Evolutionary conservation across 2,329 filamentous ascomycete species (phyloP), one percentile per base, ranked within the genome.

Genomic region (Ophiostoma triangulosporum): DNA sequence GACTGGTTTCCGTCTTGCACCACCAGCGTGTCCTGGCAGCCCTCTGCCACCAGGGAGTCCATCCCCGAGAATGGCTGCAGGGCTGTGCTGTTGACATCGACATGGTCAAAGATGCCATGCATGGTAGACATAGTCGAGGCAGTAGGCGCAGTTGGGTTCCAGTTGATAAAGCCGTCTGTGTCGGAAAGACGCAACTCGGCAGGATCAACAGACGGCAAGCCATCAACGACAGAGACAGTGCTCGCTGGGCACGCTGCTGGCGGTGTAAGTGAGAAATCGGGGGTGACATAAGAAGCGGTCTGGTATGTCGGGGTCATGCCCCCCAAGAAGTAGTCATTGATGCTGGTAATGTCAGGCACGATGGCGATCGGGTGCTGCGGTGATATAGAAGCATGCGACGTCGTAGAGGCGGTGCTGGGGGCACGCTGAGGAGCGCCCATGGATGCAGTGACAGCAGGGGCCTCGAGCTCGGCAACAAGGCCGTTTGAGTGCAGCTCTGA

Each of bases 391-490:
- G 35, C n/a, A 20, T n/a, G n/a, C n/a, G n/a, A n/a, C n/a, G n/a
- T n/a, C n/a, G 35, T 38, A 20, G 35, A 38, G 11, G 35, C n/a
- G 11, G 17, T 20, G 38, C 38, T 43, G 38, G 20, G 20, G 4
- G 38, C 38, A 26, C 14, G 32, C 36, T 50, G 50, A 5, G 54
- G 48, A 12, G 51, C 52, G 7, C 24, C 24, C 40, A 45, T 27
- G 15, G 40, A 14, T 59, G 61, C 45, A 2, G 51, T 50, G 48
- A 75, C 62, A 57, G 75, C 70, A 46, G 61, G 65, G 4, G 75
- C 76, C 61, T 76, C 75, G 56, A 77, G 70, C 59, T 78, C 76
- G 55, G 74, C 64, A 46, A 78, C 75, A 7, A 48, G n/a, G 62
- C 75, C 73, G 49, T 66, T 73, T 6, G 72, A 70, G 17, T 68